Conservation (phyloP, 2,329 filamentous ascomycete genomes). For the Cladobotryum protrusum region DNA sequence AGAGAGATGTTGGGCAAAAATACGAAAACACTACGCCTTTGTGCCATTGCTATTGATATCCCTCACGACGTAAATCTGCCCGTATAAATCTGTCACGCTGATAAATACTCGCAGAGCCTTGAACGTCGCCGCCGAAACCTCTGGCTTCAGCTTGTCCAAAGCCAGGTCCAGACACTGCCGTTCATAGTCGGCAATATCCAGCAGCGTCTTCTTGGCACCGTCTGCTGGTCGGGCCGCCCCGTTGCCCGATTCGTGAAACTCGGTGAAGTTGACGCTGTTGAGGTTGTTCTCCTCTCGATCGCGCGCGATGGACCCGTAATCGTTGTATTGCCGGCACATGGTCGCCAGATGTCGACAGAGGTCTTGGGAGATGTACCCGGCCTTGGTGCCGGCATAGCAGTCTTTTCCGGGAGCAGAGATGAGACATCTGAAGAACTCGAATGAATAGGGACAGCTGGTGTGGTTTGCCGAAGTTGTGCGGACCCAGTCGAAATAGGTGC, state of each 20-base stretch:
- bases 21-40: too few species aligned
- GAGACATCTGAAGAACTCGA: conserved; percentile 14
- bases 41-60: conserved; percentile 13
- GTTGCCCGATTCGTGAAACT: conserved; percentile 3
- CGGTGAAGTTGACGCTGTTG: conserved; percentile 16
- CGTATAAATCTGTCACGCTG: conserved; percentile 7
- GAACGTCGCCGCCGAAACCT: background rate
- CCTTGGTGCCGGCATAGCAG: conserved; percentile 4
- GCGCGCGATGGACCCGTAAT: conserved; percentile 13
- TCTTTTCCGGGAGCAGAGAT: conserved; percentile 6
- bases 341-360: conserved; percentile 12
- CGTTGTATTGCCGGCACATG: conserved; percentile 16
- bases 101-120: background rate
- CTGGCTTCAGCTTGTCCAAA: background rate
- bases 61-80: conserved; percentile 13
- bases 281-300: conserved; percentile 15
- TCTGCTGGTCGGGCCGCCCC: background rate
- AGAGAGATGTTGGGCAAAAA: too few species aligned
- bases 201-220: conserved; percentile 1
- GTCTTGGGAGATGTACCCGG: conserved; percentile 12
- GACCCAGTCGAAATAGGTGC: conserved; percentile 14
- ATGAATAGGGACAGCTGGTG: conserved; percentile 14
- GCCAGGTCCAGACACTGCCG: background rate
- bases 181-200: conserved; percentile 11
- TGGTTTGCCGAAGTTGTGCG: conserved; percentile 12